These are phyloP conservation scores for Fusarium miscanthi DNA, from an alignment of 2,329 filamentous ascomycete genomes.

Conservation along the genomic window DNA sequence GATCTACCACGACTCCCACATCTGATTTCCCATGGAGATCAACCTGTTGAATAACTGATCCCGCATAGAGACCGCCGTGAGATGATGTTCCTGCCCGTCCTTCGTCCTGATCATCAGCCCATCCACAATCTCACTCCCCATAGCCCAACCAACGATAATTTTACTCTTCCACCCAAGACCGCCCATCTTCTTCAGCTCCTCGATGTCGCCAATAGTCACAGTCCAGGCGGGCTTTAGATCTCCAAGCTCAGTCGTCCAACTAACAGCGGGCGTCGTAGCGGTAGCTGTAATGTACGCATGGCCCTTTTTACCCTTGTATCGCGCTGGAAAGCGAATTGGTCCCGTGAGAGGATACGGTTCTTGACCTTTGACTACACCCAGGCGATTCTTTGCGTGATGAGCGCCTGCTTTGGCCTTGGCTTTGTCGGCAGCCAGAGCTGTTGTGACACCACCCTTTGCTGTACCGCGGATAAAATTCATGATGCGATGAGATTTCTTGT, in stretches of 20 bases:
- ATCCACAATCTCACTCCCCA: conserved; percentile 79
- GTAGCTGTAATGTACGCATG: conserved; percentile 76
- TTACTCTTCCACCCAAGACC: conserved; percentile 88
- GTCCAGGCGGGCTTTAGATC: conserved; percentile 73
- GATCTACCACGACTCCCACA: conserved; percentile 80
- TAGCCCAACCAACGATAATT: conserved; percentile 82
- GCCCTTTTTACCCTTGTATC: conserved; percentile 77
- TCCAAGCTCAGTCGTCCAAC: conserved; percentile 67
- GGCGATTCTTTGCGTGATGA: conserved; percentile 74
- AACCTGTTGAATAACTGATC: conserved; percentile 86
- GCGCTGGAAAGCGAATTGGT: conserved; percentile 79
- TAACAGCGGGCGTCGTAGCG: conserved; percentile 74
- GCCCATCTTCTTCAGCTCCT: conserved; percentile 80
- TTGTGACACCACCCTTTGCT: conserved; percentile 77
- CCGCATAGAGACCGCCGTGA: conserved; percentile 78
- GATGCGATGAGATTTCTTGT: conserved; percentile 58
- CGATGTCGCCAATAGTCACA: conserved; percentile 76
- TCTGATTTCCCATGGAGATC: conserved; percentile 80
- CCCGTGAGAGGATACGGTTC: conserved; percentile 63
- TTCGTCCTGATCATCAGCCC: conserved; percentile 75
- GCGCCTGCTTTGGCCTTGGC: conserved; percentile 70
- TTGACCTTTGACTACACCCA: conserved; percentile 71
- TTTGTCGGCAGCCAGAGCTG: conserved; percentile 76
- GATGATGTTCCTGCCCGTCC: conserved; percentile 63
- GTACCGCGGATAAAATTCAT: conserved; percentile 74